Evolutionary conservation across 2,329 filamentous ascomycete genomes (phyloP).

Genomic region (Cucurbitaria berberidis): DNA sequence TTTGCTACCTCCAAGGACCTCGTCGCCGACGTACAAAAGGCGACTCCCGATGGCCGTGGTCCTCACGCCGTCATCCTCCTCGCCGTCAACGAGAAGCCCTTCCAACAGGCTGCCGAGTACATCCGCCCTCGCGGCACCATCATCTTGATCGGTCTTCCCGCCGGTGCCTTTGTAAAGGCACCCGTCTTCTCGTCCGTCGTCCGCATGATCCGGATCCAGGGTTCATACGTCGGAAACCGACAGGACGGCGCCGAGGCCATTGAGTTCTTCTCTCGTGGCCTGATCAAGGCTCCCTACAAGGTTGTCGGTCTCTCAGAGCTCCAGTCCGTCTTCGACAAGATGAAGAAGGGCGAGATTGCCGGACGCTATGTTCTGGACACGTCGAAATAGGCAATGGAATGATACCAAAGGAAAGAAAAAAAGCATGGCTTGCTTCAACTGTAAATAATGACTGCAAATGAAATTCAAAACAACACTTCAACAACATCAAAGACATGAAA

Average conservation of each 20-base stretch:
- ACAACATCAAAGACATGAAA: too few relatives aligned
- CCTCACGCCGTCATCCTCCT: constrained; percentile 88
- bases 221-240: constrained; percentile 83
- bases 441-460: constrained; percentile 12
- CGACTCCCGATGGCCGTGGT: constrained; percentile 79
- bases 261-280: constrained; percentile 83
- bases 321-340: constrained; percentile 76
- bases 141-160: constrained; percentile 87
- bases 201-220: constrained; percentile 86
- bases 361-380: constrained; percentile 82
- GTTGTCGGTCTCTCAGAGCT: constrained; percentile 80
- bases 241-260: constrained; percentile 87
- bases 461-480: background rate
- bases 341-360: constrained; percentile 71
- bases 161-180: constrained; percentile 75
- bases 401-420: background rate
- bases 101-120: constrained; percentile 92
- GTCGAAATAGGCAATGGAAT: constrained; percentile 33
- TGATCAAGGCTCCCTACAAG: constrained; percentile 90
- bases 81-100: constrained; percentile 87
- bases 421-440: constrained; percentile 3
- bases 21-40: constrained; percentile 81
- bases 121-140: constrained; percentile 82
- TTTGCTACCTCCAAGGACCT: constrained; percentile 78
- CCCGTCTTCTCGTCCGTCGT: constrained; percentile 90